These are phyloP conservation scores for Xylaria sp. DNA, from an alignment of 2,329 filamentous ascomycete species.

Conservation along the genomic window DNA sequence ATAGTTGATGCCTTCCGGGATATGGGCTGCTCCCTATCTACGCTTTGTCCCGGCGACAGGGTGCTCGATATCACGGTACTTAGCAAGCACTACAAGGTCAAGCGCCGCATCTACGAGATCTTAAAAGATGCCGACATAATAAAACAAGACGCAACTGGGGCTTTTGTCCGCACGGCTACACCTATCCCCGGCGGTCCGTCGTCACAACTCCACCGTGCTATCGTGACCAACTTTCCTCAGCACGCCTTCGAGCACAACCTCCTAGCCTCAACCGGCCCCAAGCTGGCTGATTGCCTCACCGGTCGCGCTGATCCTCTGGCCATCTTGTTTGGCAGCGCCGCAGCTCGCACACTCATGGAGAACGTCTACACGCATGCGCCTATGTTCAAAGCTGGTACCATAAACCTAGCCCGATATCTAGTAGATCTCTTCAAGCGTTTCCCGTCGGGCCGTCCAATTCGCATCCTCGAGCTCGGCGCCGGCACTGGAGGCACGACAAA, in stretches of 20 bases:
- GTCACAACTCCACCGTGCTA: background rate
- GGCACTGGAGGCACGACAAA: constrained; percentile 43
- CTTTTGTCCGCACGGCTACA: background rate
- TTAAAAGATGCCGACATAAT: background rate
- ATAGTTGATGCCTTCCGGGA: background rate
- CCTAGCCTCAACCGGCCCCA: background rate
- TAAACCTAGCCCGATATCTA: background rate
- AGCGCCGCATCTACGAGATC: background rate
- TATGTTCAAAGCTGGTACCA: background rate
- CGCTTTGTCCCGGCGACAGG: background rate
- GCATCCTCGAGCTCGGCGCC: constrained; percentile 22
- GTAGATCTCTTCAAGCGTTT: constrained; percentile 11
- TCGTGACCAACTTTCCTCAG: background rate
- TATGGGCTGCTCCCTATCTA: background rate
- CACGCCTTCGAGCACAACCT: background rate
- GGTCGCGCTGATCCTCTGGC: background rate
- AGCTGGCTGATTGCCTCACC: background rate
- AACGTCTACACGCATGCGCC: constrained; percentile 1
- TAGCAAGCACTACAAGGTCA: background rate
- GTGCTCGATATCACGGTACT: background rate
- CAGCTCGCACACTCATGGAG: background rate
- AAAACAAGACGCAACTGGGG: background rate
- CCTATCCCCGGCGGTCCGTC: background rate
- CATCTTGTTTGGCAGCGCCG: background rate
- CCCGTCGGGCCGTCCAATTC: constrained; percentile 1